Conservation (phyloP, 1,284 basidiomycete species). For the Irpex sp. region DNA sequence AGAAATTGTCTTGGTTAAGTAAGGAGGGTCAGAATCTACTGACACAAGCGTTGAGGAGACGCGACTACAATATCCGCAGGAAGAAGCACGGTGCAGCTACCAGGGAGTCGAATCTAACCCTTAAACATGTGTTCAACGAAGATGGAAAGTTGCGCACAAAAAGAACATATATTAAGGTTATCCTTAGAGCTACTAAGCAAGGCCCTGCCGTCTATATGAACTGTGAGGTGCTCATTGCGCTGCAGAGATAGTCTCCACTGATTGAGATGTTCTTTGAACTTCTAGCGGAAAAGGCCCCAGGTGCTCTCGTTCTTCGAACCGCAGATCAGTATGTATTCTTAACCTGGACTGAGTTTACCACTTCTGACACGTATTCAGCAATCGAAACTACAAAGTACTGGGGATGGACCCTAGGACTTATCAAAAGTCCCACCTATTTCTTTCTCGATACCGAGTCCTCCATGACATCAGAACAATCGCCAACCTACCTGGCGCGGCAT, state of each 20-base stretch:
- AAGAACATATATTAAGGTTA: slow-evolving; percentile 31
- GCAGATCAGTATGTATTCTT: slow-evolving; percentile 1
- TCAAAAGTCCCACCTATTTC: slow-evolving; percentile 26
- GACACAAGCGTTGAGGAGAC: neutral
- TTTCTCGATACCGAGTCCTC: slow-evolving; percentile 31
- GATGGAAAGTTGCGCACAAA: slow-evolving; percentile 19
- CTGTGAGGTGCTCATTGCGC: slow-evolving; percentile 27
- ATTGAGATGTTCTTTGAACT: neutral
- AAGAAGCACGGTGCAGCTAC: neutral
- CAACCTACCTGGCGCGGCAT: slow-evolving; percentile 15
- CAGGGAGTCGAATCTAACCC: slow-evolving; percentile 24
- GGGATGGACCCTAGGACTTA: slow-evolving; percentile 3
- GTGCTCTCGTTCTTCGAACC: slow-evolving; percentile 7
- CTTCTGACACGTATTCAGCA: neutral
- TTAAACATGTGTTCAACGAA: slow-evolving; percentile 29
- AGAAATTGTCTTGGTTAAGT: slow-evolving; percentile 1
- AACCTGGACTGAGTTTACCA: neutral
- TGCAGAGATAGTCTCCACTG: neutral
- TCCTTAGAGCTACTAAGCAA: slow-evolving; percentile 38
- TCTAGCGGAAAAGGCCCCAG: neutral
- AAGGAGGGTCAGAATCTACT: neutral
- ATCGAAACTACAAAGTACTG: neutral
- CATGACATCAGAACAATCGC: slow-evolving; percentile 26
- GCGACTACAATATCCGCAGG: neutral
- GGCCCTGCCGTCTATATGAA: slow-evolving; percentile 39